Percentiles rank a stretch among this genome's conserved stretches.
Conservation (phyloP, 2,329 filamentous ascomycete species). For the Aspergillus arachidicola region DNA sequence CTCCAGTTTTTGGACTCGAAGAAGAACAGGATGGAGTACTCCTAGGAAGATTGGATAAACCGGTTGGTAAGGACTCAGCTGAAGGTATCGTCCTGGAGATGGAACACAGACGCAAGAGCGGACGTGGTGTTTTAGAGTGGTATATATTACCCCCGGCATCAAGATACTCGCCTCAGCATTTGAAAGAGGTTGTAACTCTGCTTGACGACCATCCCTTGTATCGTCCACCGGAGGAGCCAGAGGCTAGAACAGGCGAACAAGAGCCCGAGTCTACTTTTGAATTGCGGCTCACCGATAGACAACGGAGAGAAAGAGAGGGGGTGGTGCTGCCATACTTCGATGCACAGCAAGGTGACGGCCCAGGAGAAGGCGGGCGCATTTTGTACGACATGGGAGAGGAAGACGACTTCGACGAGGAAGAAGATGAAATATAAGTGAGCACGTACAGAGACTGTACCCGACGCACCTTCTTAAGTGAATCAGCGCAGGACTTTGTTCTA, state of each 20-base stretch:
- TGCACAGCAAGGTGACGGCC: constrained; percentile 73
- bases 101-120: constrained; percentile 83
- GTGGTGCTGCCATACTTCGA: constrained; percentile 96
- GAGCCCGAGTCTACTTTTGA: constrained; percentile 78
- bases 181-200: constrained; percentile 59
- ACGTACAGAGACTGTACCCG: not conserved
- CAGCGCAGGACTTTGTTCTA: not conserved
- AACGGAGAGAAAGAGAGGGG: constrained; percentile 80
- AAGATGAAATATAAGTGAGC: constrained; percentile 74
- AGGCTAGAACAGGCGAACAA: constrained; percentile 50
- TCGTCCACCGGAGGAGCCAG: constrained; percentile 49
- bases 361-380: constrained; percentile 87
- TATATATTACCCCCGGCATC: constrained; percentile 58
- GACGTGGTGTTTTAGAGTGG: constrained; percentile 73
- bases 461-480: not conserved
- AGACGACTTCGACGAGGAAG: constrained; percentile 95
- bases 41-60: constrained; percentile 58
- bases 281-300: constrained; percentile 85
- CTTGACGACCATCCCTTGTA: constrained; percentile 78
- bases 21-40: constrained; percentile 79
- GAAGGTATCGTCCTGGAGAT: constrained; percentile 75
- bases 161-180: constrained; percentile 48
- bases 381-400: constrained; percentile 95
- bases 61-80: constrained; percentile 39
- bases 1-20: constrained; percentile 76